Base-by-base conservation (phyloP, 257 asterid species). In the Orobanche coerulescens region DNA sequence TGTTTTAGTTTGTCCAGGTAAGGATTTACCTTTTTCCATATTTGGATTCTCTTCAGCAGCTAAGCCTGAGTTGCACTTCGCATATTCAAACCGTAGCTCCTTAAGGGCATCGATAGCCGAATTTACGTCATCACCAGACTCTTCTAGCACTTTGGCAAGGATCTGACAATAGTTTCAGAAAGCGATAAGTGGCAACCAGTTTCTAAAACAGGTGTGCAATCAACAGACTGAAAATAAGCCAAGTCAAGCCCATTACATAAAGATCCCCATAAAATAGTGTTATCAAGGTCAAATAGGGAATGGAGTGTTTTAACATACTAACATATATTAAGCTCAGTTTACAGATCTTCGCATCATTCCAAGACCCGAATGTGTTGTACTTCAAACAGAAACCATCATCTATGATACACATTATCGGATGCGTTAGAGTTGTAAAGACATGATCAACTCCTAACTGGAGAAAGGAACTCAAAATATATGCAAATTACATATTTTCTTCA, bases 81-180 rank as follows among this genome's bases (percentile, higher is more conserved):
- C 68, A 66, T 60, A 65, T 34, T 63, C 79, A 59, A 73, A 75
- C 31, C 65, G 76, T 59, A 83, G 76, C 77, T 62, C 84, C 16
- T 79, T 66, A 66, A 88, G 74, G 67, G 69, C 68, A 67, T 74
- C 75, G 57, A 76, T 73, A 18, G 96, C 83, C 61, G 82, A 72
- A 59, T 75, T 79, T 34, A 88, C 10, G 62, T 79, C 78, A 30
- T 78, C 51, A 30, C 84, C 80, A 44, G 82, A 79, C 65, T 81
- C 86, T 37, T 71, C 77, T 30, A 83, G 40, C 15, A 76, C 79
- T 62, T 78, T 76, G 74, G 72, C 86, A 62, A 85, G 82, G 64
- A 79, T 20, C 96, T 88, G 82, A 56, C 72, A 58, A 40, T 7
- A 47, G 25, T 3, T 16, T 14, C 8, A n/a, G 8, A 30, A 24